phyloP scores from a whole-genome alignment of 805 yeast species.

The Schwanniomyces polymorphus region DNA sequence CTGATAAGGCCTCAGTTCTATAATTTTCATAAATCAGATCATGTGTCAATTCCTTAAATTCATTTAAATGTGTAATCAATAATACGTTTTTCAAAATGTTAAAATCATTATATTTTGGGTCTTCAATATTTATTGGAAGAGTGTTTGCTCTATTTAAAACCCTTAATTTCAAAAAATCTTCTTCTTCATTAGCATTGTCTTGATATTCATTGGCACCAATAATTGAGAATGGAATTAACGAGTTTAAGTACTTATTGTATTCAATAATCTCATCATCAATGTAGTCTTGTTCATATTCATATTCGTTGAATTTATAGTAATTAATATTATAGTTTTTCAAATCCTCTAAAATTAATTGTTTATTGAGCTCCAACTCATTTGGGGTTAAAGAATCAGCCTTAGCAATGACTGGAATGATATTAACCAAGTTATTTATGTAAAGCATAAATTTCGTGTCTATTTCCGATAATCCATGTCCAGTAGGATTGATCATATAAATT shows the following conservation, averaged over 20 bases:
- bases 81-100: slow-evolving; percentile 75
- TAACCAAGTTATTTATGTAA: slow-evolving; percentile 42
- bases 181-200: slow-evolving; percentile 36
- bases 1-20: slow-evolving; percentile 82
- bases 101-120: slow-evolving; percentile 78
- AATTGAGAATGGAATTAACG: slow-evolving; percentile 64
- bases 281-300: slow-evolving; percentile 50
- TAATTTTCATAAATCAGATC: slow-evolving; percentile 85
- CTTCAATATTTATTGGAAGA: slow-evolving; percentile 59
- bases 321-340: slow-evolving; percentile 70
- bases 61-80: slow-evolving; percentile 81
- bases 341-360: slow-evolving; percentile 74
- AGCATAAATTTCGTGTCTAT: slow-evolving; percentile 43
- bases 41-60: slow-evolving; percentile 85
- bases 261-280: slow-evolving; percentile 64
- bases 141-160: slow-evolving; percentile 49
- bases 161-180: slow-evolving; percentile 52
- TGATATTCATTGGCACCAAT: slow-evolving; percentile 69
- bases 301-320: slow-evolving; percentile 68
- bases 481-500: slow-evolving; percentile 45
- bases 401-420: slow-evolving; percentile 43
- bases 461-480: slow-evolving; percentile 45
- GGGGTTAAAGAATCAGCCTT: slow-evolving; percentile 45
- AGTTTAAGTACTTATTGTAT: slow-evolving; percentile 63
- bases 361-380: slow-evolving; percentile 59